phyloP scores from a whole-genome alignment of 1,139 yeast species.

The Yamadazyma sp. region DNA sequence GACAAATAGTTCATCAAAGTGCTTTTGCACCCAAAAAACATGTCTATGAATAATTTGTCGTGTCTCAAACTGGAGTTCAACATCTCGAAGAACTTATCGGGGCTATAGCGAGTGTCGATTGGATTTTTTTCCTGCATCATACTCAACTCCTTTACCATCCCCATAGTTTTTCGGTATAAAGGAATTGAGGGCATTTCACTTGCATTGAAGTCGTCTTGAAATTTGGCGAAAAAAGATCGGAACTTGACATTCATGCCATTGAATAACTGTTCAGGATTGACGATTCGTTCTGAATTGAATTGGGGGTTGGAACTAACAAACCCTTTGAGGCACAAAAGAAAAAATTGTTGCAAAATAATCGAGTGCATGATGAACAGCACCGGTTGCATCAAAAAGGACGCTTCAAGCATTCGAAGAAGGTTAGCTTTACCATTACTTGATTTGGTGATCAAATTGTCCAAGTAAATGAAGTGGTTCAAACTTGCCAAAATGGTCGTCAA shows the following conservation, averaged over 20 bases:
- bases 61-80: constrained; percentile 12
- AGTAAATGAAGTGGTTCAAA: constrained; percentile 26
- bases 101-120: not conserved
- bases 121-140: constrained; percentile 6
- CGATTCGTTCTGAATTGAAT: no score
- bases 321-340: constrained; percentile 22
- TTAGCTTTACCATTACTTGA: constrained; percentile 13
- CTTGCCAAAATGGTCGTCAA: constrained; percentile 25
- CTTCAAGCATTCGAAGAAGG: constrained; percentile 14
- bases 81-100: constrained; percentile 9
- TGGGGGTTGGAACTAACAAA: constrained; percentile 6
- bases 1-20: constrained; percentile 26
- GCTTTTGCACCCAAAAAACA: constrained; percentile 32
- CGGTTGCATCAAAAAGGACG: constrained; percentile 14
- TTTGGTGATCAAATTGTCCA: constrained; percentile 19
- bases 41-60: constrained; percentile 21
- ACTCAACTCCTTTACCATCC: constrained; percentile 12
- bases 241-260: constrained; percentile 10
- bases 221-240: constrained; percentile 10
- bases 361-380: constrained; percentile 22
- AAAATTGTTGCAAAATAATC: constrained; percentile 24
- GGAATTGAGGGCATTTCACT: constrained; percentile 9
- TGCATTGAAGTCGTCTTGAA: constrained; percentile 11
- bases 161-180: constrained; percentile 10
- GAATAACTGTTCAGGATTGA: constrained; percentile 11